Evolutionary conservation across 345 rosid genomes (phyloP), one percentile per base, ranked within the genome.

Genomic region (Turnera subulata): DNA sequence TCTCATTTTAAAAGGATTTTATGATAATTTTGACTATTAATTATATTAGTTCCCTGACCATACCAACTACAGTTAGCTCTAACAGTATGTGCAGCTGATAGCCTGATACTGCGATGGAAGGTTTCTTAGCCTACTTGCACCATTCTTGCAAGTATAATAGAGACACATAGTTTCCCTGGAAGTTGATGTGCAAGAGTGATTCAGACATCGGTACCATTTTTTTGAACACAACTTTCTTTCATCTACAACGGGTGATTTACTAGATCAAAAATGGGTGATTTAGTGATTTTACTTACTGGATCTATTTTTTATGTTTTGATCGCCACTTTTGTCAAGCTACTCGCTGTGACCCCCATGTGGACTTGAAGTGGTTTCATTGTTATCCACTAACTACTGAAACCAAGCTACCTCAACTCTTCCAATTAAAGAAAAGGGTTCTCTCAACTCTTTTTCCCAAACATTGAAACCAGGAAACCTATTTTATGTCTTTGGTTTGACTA

Each of bases 321-420:
- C 25, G 29, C 43, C 58, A 32, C 55, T 43, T 43, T 24, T 13
- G 3, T 9, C n/a, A 44, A 42, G 10, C n/a, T 35, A 42, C 46
- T 35, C 8, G 17, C 44, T 15, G 8, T 15, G 58, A 51, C 20
- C 32, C 26, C 56, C 69, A 69, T 58, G 74, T 58, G 74, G 57
- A 17, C 33, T 62, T 68, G 63, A 62, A 63, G 58, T 69, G 64
- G n/a, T 62, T 13, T 48, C 29, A 42, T 17, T 7, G 37, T 55
- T 17, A 55, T 43, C 66, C 57, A 17, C 51, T 15, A 58, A 53
- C 25, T 6, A 22, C 20, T 58, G n/a, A 33, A 45, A 54, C 13
- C 16, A 24, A 7, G 9, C 11, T 40, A 4, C 11, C 45, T 15
- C n/a, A n/a, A n/a, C n/a, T 10, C 45, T 5, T 15, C 45, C 45